Base-by-base conservation (phyloP, 345 rosid species). In the Ailanthus altissimus region DNA sequence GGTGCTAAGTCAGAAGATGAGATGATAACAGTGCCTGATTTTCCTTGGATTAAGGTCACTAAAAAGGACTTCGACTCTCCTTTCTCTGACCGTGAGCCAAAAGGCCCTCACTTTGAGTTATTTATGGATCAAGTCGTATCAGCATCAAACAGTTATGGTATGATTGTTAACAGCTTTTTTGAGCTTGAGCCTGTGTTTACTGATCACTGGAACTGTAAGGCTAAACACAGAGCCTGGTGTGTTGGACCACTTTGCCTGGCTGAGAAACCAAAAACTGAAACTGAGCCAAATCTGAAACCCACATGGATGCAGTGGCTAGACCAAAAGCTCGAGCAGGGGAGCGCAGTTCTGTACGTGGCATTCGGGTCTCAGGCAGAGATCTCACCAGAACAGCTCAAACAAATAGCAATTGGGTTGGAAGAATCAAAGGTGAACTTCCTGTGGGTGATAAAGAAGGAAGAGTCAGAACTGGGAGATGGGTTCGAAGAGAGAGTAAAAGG, bases 291-390 rank as follows among this genome's bases (percentile, higher is more conserved):
- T 8, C 10, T 68, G 18, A 85, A 89, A 72, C 84, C 92, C 54
- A 72, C 47, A 38, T 92, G 93, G 94, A 86, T 84, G 28, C 73
- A 59, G 21, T 92, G 94, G 97, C 87, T 92, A 59, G 92, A 94
- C 82, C 59, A 57, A 65, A 90, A 88, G 74, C 78, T 5, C 32
- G 86, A 82, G 6, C 78, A 83, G 26, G 90, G 88, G 7, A 69
- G 80, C 25, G 60, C 91, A 2, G 94, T 92, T 53, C 72, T 94
- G 28, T 94, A 91, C 77, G 93, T 88, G 0, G 97, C 97, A 0
- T 92, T 92, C 70, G 98, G 98, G 64, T 81, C 98, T 4, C 97
- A 94, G 36, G 86, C 90, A 1, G 93, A 90, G 75, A 80, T 91
- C 23, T 83, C 92, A 15, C 18, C 70, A 1, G 82, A 79, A 11